A percentile compares a stretch with the other conserved stretches of the same genome.
phyloP scores from a whole-genome alignment of 1,284 basidiomycete species.

The Boletus sp. region DNA sequence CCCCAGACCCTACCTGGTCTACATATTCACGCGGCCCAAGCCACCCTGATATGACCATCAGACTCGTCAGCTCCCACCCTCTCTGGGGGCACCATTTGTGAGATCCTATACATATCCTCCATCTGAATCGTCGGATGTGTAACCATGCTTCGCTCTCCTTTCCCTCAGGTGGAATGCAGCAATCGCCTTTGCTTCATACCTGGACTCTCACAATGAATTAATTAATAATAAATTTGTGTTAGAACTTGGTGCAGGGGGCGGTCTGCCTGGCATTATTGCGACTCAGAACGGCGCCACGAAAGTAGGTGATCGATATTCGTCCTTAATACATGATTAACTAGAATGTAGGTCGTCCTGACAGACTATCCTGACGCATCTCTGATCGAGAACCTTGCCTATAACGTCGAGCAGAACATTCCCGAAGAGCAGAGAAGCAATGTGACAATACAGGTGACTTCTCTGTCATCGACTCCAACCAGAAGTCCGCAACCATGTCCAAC shows the following conservation, averaged over 20 bases:
- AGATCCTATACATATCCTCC: constrained; percentile 22
- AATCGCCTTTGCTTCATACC: constrained; percentile 67
- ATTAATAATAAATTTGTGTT: constrained; percentile 54
- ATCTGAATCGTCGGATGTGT: neutral
- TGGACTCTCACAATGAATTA: constrained; percentile 54
- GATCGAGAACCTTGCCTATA: constrained; percentile 75
- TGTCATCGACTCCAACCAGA: neutral
- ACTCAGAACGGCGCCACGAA: constrained; percentile 64
- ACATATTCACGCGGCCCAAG: constrained; percentile 42
- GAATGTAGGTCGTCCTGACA: constrained; percentile 68
- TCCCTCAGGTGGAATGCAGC: constrained; percentile 79
- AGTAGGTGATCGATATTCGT: constrained; percentile 35
- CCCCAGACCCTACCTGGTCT: constrained; percentile 52
- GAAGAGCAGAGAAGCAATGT: constrained; percentile 34
- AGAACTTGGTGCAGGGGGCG: constrained; percentile 93
- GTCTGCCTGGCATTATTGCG: constrained; percentile 76
- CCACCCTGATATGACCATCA: constrained; percentile 49
- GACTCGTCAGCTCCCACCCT: constrained; percentile 83
- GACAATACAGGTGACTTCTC: constrained; percentile 45
- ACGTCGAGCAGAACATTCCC: constrained; percentile 60
- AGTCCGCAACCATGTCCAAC: neutral
- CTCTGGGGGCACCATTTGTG: constrained; percentile 91
- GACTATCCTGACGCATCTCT: constrained; percentile 87
- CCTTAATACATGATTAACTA: neutral
- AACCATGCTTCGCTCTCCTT: neutral